Evolutionary conservation across 768 basidiomycete species (phyloP), one percentile per base, ranked within the genome.

Genomic region (Trametes villosa): DNA sequence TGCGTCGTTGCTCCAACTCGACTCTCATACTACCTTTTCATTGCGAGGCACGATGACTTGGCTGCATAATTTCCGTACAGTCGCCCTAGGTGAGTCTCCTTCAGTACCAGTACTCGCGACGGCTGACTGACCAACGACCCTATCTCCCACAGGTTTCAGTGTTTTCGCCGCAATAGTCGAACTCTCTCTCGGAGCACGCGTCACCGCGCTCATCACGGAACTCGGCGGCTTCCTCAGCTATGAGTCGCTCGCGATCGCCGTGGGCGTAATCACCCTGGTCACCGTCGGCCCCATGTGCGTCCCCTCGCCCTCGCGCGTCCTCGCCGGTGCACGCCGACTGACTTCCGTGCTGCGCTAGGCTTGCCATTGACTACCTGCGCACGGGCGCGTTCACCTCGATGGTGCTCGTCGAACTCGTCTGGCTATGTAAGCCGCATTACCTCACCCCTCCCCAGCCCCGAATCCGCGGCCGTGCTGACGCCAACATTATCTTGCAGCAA

Each of bases 371-470:
- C 54, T 50, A 64, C 27, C 9, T 71, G n/a, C 56, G 68, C 48
- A 68, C 57, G 11, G 70, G 72, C 22, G 66, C 71, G 1, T 64
- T 74, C 64, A 70, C 70, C 11, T 73, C 70, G n/a, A 61, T 66
- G 59, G 67, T 75, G 46, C 53, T 69, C 30, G 61, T 73, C 33
- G 74, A 75, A 63, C 63, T 75, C 26, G 30, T 26, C 41, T 70
- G 64, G 66, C 63, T 70, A 30, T 64, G 68, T 71, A 44, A 38
- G 65, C 59, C 42, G 24, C 31, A 30, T 8, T 47, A 30, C 8
- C 42, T 34, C 34, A 31, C 1, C 0, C 20, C 30, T 27, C 11
- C 34, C 6, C n/a, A n/a, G n/a, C n/a, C n/a, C n/a, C n/a, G n/a
- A n/a, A n/a, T n/a, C n/a, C 18, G 4, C 24, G 30, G 26, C 13